These are phyloP conservation scores for Hysterium pulicare DNA, from an alignment of 2,329 filamentous ascomycete genomes.

Conservation along the genomic window DNA sequence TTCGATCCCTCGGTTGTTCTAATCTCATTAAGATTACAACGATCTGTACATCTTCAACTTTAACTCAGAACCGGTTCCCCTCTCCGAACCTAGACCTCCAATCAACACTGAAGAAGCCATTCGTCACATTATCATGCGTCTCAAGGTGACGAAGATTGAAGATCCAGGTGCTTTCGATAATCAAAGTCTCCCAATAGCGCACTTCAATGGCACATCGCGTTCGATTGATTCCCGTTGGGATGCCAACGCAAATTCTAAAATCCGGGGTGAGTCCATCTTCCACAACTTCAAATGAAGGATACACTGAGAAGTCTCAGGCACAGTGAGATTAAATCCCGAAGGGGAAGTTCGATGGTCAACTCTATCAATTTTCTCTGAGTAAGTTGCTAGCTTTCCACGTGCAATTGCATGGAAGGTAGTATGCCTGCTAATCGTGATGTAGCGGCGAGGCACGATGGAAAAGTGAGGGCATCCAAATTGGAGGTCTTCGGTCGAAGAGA, in stretches of 20 bases:
- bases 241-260: constrained; percentile 64
- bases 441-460: constrained; percentile 68
- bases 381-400: constrained; percentile 13
- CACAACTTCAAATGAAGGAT: constrained; percentile 5
- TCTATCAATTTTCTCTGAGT: constrained; percentile 58
- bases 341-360: constrained; percentile 75
- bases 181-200: constrained; percentile 60
- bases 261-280: constrained; percentile 53
- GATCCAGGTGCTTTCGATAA: constrained; percentile 57
- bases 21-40: constrained; percentile 54
- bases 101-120: constrained; percentile 65
- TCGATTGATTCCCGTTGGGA: constrained; percentile 64
- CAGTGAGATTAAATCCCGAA: constrained; percentile 62
- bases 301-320: constrained; percentile 45
- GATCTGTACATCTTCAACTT: constrained; percentile 75
- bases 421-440: constrained; percentile 27
- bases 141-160: constrained; percentile 60
- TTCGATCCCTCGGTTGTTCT: no score
- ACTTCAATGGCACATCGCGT: constrained; percentile 62
- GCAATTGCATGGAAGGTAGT: background rate
- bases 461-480: constrained; percentile 73
- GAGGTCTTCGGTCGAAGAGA: constrained; percentile 61
- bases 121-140: constrained; percentile 66
- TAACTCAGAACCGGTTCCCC: constrained; percentile 41
- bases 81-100: constrained; percentile 44